These are phyloP conservation scores for Fragaria nilgerrensis DNA, from an alignment of 306 rosid genomes.

Conservation along the genomic window DNA sequence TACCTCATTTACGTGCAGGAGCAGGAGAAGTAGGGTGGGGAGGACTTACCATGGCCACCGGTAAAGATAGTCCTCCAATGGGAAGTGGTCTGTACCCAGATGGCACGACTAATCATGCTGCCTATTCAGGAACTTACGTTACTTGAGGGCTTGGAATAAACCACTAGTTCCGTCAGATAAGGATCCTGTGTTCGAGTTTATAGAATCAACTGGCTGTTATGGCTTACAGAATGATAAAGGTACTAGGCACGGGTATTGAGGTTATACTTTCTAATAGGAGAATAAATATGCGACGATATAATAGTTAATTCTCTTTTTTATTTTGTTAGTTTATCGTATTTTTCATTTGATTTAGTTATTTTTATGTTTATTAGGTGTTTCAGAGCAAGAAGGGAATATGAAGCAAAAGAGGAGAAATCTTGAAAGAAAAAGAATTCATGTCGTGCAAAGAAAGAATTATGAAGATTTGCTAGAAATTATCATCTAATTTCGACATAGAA, in stretches of 20 bases:
- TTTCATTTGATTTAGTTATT: too few relatives aligned
- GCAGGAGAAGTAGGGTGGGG: background rate
- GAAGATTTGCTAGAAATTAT: too few relatives aligned
- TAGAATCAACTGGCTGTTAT: constrained; percentile 8
- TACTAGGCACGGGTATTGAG: background rate
- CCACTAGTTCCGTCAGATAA: background rate
- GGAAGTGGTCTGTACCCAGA: constrained; percentile 17
- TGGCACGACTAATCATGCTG: background rate
- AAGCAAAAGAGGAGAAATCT: too few relatives aligned
- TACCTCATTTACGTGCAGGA: background rate
- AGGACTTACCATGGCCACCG: background rate
- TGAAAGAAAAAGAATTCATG: too few relatives aligned
- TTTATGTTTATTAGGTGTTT: too few relatives aligned
- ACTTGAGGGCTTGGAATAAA: background rate
- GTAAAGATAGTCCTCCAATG: constrained; percentile 8
- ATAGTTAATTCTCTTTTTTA: too few relatives aligned
- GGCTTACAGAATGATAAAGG: background rate
- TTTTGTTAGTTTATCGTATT: too few relatives aligned
- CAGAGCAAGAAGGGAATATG: too few relatives aligned
- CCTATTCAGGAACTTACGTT: background rate
- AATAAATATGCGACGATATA: too few relatives aligned
- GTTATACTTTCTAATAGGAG: too few relatives aligned
- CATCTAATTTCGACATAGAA: too few relatives aligned
- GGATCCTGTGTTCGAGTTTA: background rate
- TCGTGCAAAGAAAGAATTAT: too few relatives aligned